Evolutionary conservation across 1,139 yeast genomes (phyloP), one percentile per base, ranked within the genome.

Genomic region (Debaryomycetaceae sp.): DNA sequence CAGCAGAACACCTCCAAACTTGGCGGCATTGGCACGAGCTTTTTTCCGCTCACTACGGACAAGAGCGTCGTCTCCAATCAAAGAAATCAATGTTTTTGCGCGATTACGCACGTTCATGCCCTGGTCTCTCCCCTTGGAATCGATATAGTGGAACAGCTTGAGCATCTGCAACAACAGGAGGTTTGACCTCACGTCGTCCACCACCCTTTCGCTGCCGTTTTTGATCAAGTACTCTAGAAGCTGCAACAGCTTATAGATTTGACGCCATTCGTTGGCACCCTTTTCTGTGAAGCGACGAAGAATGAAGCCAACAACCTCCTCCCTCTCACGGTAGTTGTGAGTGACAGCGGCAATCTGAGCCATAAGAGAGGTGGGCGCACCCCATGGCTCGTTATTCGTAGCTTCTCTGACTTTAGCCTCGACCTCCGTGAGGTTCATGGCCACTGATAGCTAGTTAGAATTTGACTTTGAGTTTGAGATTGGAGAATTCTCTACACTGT

Each of bases 321-420:
- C 87, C 36, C 93, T 57, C 45, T 80, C 92, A 38, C 85, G 61
- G 47, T 81, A 81, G 55, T 82, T 83, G 56, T 83, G 83, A 4
- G 98, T 90, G 2, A 95, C 97, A 21, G 86, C 81, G 4, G 98
- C 92, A 44, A 92, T 90, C 49, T 86, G 92, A 37, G 79, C 81
- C 97, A 92, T 90, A 49, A 82, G 60, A 2, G 95, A 73, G 4
- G 92, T 72, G 2, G 94, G 77, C 3, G 96, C 93, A n/a, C 98
- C 98, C 99, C 99, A 90, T 2, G 98, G 98, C 55, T 90, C 99
- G 51, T 90, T 90, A 53, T 90, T 90, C 32, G 98, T 90, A 27
- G 97, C 97, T 54, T 90, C 97, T 38, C 98, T 76, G 14, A 86
- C 98, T 55, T 82, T 86, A 27, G 95, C 80, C 58, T 90, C 98